These are phyloP conservation scores for Pestalotiopsis sp. DNA, from an alignment of 2,329 filamentous ascomycete genomes.

Conservation along the genomic window DNA sequence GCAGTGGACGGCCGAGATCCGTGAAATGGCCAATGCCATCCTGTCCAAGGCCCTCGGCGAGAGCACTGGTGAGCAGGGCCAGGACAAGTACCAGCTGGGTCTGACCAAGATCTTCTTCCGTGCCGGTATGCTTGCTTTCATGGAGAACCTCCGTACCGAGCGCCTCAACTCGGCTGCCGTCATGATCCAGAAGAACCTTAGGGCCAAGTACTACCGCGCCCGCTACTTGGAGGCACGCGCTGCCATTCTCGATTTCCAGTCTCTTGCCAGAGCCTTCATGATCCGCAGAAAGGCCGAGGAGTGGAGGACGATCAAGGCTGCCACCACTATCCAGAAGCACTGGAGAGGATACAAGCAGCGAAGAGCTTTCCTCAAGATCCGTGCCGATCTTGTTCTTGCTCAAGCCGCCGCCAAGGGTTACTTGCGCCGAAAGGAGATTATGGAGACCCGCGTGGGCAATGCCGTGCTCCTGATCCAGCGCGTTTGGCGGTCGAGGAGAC, in stretches of 20 bases:
- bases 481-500: conserved; percentile 80
- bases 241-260: conserved; percentile 79
- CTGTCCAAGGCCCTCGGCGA: conserved; percentile 84
- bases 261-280: conserved; percentile 74
- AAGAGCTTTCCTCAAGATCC: conserved; percentile 76
- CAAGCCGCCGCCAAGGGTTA: conserved; percentile 92
- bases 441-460: conserved; percentile 92
- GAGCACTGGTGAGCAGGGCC: conserved; percentile 65
- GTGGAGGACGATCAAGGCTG: conserved; percentile 80
- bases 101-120: conserved; percentile 99
- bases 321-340: conserved; percentile 91
- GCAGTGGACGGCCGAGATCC: conserved; percentile 91
- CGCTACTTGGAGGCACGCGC: conserved; percentile 86
- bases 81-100: conserved; percentile 96
- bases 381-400: conserved; percentile 83
- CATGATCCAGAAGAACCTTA: conserved; percentile 98
- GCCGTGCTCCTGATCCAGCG: conserved; percentile 90
- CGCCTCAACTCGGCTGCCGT: conserved; percentile 92
- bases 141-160: conserved; percentile 90
- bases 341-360: conserved; percentile 93
- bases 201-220: conserved; percentile 91
- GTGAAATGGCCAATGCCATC: conserved; percentile 92
- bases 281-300: conserved; percentile 80
- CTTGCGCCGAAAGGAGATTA: conserved; percentile 85
- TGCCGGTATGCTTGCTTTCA: conserved; percentile 96